Base-by-base conservation (phyloP, 768 basidiomycete species). In the Lactarius hatsudake region DNA sequence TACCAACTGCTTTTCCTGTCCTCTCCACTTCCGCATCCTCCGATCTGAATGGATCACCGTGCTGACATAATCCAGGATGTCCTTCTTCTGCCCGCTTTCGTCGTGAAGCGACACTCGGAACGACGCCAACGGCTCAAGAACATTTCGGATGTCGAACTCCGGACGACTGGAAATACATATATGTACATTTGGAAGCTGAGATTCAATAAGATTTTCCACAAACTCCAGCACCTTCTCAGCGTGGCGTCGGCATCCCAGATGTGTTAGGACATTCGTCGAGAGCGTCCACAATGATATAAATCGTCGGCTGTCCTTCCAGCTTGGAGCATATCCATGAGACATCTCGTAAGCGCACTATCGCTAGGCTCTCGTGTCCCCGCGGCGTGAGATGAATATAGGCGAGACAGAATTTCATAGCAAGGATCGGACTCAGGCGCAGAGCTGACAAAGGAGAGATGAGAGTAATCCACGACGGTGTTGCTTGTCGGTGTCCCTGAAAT, bases 1-100 rank as follows among this genome's bases (percentile, higher is more conserved):
- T 9, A 56, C 55, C 8, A 56, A 9, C 8, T 56, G 30, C 30
- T n/a, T 56, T 4, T 56, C 55, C 9, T 32, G 17, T 6, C 9
- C 30, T 30, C 55, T 56, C 55, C 55, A 56, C 32, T 34, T 56
- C 30, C 55, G 55, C 55, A 56, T 56, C 55, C 13, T 56, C 30
- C 55, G 30, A 34, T 56, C 55, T 10, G 55, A 30, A 9, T 56
- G 17, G 20, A 56, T 30, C 7, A 34, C 55, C 3, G 55, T 17
- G 55, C 3, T 34, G 7, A 56, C 3, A 34, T 56, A 56, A 32
- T 56, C 55, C 4, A 32, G 30, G 55, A 56, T 56, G 30, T 56
- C 55, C 8, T 43, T 53, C 51, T 17, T 53, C 7, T 53, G 51
- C 51, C 51, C 51, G 2, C 9, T 26, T 53, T 53, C 55, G 8